A percentile compares a stretch with the other conserved stretches of the same genome.
phyloP scores from a whole-genome alignment of 257 asterid genomes.

The Gentiana macrophylla region DNA sequence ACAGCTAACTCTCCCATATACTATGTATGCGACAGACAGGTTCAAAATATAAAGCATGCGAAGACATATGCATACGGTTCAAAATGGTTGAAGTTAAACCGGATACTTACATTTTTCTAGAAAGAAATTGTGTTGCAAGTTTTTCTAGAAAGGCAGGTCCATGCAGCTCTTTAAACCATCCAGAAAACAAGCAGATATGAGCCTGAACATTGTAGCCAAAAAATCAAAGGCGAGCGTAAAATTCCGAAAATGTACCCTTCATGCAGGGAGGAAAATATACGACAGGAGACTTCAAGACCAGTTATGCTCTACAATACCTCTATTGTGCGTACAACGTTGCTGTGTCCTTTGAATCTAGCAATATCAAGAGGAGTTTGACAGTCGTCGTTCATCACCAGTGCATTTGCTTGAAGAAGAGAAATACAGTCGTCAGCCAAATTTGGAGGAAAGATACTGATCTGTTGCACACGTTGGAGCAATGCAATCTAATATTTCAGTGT shows the following conservation, averaged over 20 bases:
- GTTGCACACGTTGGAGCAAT: neutral
- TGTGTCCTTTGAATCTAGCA: slow-evolving; percentile 78
- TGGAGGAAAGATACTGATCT: neutral
- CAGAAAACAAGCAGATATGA: slow-evolving; percentile 82
- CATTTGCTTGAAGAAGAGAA: slow-evolving; percentile 55
- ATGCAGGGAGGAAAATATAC: neutral
- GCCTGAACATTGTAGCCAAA: slow-evolving; percentile 31
- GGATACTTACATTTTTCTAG: slow-evolving; percentile 81
- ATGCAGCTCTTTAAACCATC: slow-evolving; percentile 71
- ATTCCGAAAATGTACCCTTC: too few relatives aligned
- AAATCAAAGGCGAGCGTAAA: neutral
- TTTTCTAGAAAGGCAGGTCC: slow-evolving; percentile 85
- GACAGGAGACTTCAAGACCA: neutral
- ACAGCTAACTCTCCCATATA: too few relatives aligned
- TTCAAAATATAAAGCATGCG: too few relatives aligned
- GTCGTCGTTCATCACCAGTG: slow-evolving; percentile 72
- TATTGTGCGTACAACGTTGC: slow-evolving; percentile 75
- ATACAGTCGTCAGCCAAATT: slow-evolving; percentile 6
- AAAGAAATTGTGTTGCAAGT: slow-evolving; percentile 76
- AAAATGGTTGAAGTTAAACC: slow-evolving; percentile 2
- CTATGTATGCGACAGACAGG: too few relatives aligned
- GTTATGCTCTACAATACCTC: slow-evolving; percentile 46
- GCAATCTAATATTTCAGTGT: neutral
- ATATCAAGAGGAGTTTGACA: slow-evolving; percentile 92
- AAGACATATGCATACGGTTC: too few relatives aligned